Evolutionary conservation across 768 basidiomycete species (phyloP), one percentile per base, ranked within the genome.

Genomic region (Naganishia randhawae): DNA sequence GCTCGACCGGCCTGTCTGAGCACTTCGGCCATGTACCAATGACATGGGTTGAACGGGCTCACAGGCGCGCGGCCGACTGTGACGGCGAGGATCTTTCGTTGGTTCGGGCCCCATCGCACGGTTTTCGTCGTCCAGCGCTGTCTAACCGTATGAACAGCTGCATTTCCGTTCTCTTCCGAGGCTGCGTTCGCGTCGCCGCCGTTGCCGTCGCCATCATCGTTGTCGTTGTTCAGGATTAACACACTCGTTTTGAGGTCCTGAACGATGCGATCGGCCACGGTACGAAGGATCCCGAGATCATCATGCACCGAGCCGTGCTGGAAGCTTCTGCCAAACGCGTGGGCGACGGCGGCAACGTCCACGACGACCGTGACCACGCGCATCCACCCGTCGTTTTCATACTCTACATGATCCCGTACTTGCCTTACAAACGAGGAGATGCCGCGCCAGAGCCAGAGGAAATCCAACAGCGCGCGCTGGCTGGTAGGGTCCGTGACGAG

Each of bases 321-420:
- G 92, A 85, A 55, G 94, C 79, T 79, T 94, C 93, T 41, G 90
- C 90, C 52, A 93, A 83, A 19, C 95, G 83, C 92, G 92, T 95
- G 73, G 92, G 90, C 53, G 93, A 76, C 27, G 91, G 90, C 76
- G 92, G 90, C 89, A 29, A 99, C 81, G 37, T 91, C 93, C 11
- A 95, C 85, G 7, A 92, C 93, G 27, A 97, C 89, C 73, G 94
- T 93, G 81, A 98, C 98, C 16, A 96, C 91, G 73, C 88, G 90
- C 70, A 96, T 91, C 95, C 94, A 96, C 22, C 89, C 89, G 72
- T 99, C 96, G 33, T 89, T 89, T 81, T 99, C 96, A 81, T 90
- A 99, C 79, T 97, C 95, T 73, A 99, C 86, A 73, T 98, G 96
- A 62, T 83, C 88, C 32, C 85, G 84, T 6, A 84, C 86, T 22